Percentiles rank a stretch among this genome's conserved stretches.
Evolutionary conservation across 75 land plant genomes (phyloP).

Genomic region (Cryptomeria japonica): DNA sequence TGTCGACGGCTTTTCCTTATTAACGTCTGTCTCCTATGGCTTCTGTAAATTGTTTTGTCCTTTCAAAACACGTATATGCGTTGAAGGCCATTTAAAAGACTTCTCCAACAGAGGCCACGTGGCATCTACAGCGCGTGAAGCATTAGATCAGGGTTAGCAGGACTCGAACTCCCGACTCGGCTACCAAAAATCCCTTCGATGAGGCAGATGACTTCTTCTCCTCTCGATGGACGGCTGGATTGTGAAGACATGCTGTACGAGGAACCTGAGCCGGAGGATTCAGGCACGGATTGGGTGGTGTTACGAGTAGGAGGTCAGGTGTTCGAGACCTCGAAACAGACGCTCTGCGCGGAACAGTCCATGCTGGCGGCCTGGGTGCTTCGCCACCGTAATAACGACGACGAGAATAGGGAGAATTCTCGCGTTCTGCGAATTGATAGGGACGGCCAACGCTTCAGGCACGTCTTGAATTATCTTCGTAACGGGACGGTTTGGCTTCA

Average conservation of each 20-base stretch:
- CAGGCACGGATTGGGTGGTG: conserved; percentile 9
- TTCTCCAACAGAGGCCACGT: not conserved
- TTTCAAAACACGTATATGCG: not conserved
- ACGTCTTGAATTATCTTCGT: conserved; percentile 37
- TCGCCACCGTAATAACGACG: not conserved
- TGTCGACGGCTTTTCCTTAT: not conserved
- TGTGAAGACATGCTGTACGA: not conserved
- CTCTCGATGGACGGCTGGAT: not conserved
- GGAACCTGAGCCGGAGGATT: not conserved
- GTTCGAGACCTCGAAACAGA: conserved; percentile 28
- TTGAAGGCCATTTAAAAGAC: not conserved
- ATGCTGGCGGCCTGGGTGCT: conserved; percentile 32
- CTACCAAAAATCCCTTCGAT: not conserved
- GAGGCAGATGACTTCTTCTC: not conserved
- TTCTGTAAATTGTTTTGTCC: not conserved
- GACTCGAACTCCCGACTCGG: not conserved
- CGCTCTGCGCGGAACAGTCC: conserved; percentile 28
- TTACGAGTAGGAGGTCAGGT: conserved; percentile 25
- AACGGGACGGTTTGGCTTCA: conserved; percentile 40
- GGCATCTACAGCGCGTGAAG: not conserved
- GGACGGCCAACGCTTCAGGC: conserved; percentile 25
- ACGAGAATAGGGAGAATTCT: not conserved
- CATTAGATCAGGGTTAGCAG: not conserved
- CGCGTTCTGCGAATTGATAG: conserved; percentile 26
- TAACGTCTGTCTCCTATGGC: not conserved